phyloP scores from a whole-genome alignment of 805 yeast species.

The Monosporozyma servazzii region DNA sequence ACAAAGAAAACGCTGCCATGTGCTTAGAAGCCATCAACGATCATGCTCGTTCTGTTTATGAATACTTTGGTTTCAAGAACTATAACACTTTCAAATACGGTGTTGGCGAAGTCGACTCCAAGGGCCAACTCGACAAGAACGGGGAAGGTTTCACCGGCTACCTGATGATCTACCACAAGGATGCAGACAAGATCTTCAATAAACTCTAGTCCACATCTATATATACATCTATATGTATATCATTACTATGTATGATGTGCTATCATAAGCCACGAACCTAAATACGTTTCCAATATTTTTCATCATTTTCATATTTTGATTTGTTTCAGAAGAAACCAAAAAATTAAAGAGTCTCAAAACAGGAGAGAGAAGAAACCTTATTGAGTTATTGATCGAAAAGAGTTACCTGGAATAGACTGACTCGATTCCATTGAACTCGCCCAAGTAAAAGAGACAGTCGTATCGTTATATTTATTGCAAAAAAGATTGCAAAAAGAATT shows the following conservation, averaged over 20 bases:
- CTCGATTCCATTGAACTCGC: background rate
- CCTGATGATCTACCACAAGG: conserved; percentile 28
- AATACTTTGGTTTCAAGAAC: conserved; percentile 29
- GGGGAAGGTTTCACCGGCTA: conserved; percentile 28
- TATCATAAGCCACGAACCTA: background rate
- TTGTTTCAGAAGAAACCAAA: background rate
- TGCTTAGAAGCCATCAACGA: conserved; percentile 30
- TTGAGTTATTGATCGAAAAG: background rate
- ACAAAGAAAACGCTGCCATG: conserved; percentile 23
- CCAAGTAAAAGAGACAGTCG: too few relatives aligned
- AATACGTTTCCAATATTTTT: background rate
- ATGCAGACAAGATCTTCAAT: conserved; percentile 7
- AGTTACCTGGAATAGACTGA: too few relatives aligned
- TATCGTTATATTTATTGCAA: too few relatives aligned
- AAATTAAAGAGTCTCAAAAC: background rate
- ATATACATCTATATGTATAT: background rate
- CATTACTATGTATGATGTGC: too few relatives aligned
- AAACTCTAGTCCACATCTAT: background rate
- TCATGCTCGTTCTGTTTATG: conserved; percentile 28
- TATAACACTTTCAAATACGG: conserved; percentile 25
- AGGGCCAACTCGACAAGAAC: conserved; percentile 21
- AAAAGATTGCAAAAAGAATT: too few relatives aligned
- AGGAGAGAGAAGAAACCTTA: background rate
- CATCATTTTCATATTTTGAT: background rate
- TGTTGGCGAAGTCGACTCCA: conserved; percentile 23